These are phyloP conservation scores for Nemophila menziesii DNA, from an alignment of 257 asterid species.

Conservation along the genomic window DNA sequence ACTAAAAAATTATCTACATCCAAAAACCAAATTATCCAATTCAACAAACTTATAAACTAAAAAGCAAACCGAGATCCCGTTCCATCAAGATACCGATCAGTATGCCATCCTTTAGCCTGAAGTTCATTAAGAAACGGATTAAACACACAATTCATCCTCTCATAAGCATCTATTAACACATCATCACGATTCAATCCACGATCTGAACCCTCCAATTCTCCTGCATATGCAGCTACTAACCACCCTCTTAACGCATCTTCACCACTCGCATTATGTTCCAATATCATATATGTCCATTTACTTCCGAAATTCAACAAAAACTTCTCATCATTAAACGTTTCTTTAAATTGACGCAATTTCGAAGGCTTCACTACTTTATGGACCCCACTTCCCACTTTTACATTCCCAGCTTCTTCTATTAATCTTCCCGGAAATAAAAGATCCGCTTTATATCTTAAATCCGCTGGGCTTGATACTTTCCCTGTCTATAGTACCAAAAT, in stretches of 20 bases:
- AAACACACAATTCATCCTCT: conserved; percentile 45
- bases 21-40: no score
- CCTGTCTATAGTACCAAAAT: no score
- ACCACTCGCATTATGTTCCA: conserved; percentile 67
- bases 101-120: conserved; percentile 93
- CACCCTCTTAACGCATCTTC: conserved; percentile 98
- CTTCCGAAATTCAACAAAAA: conserved; percentile 43
- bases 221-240: conserved; percentile 91
- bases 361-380: conserved; percentile 69
- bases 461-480: conserved; percentile 74
- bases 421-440: conserved; percentile 74
- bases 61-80: conserved; percentile 61
- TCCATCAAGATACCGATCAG: conserved; percentile 90
- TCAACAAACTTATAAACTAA: no score
- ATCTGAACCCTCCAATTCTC: conserved; percentile 32
- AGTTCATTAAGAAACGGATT: conserved; percentile 53
- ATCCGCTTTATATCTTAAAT: conserved; percentile 73
- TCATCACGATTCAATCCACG: conserved; percentile 8
- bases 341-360: conserved; percentile 40
- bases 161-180: conserved; percentile 46
- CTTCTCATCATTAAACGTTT: conserved; percentile 51
- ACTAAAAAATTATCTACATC: no score
- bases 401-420: conserved; percentile 80
- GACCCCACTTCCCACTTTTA: conserved; percentile 66
- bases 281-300: conserved; percentile 64